A percentile compares a stretch with the other conserved stretches of the same genome.
Conservation (phyloP, 2,329 filamentous ascomycete genomes). For the Aspergillus luchuensis region DNA sequence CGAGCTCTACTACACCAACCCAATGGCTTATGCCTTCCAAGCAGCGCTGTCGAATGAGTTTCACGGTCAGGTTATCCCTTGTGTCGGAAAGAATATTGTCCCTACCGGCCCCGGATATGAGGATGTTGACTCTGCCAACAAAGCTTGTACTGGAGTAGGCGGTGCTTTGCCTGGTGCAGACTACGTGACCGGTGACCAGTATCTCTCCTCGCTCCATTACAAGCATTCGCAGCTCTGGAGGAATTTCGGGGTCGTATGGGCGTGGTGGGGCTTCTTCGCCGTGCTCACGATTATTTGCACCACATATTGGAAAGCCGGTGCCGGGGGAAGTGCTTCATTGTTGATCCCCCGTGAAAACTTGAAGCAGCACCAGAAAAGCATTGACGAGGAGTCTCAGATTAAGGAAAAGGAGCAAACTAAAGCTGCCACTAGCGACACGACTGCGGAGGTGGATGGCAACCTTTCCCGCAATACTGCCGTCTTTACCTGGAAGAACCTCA, state of each 20-base stretch:
- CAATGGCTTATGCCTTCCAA: slow-evolving; percentile 37
- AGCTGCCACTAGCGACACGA: slow-evolving; percentile 13
- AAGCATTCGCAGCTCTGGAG: slow-evolving; percentile 55
- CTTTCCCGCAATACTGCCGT: slow-evolving; percentile 64
- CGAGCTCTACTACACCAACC: slow-evolving; percentile 37
- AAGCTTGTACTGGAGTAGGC: slow-evolving; percentile 58
- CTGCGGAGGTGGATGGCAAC: slow-evolving; percentile 30
- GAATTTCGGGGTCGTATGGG: slow-evolving; percentile 63
- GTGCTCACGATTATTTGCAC: slow-evolving; percentile 60
- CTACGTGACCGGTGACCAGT: slow-evolving; percentile 57
- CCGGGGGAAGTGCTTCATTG: slow-evolving; percentile 51
- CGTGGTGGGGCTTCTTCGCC: slow-evolving; percentile 62
- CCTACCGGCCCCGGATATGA: slow-evolving; percentile 31
- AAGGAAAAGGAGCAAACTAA: slow-evolving; percentile 15
- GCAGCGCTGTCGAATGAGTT: slow-evolving; percentile 35
- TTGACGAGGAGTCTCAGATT: slow-evolving; percentile 53
- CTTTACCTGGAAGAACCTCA: slow-evolving; percentile 74
- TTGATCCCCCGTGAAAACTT: slow-evolving; percentile 63
- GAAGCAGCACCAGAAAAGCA: slow-evolving; percentile 36
- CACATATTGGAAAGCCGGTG: slow-evolving; percentile 52
- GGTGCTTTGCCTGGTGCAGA: slow-evolving; percentile 55
- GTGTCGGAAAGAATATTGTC: slow-evolving; percentile 33
- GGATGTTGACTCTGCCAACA: slow-evolving; percentile 19
- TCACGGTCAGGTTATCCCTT: slow-evolving; percentile 30
- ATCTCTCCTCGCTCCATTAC: slow-evolving; percentile 58